Base-by-base conservation (phyloP, 805 yeast species). In the Soucietia sequanensis region DNA sequence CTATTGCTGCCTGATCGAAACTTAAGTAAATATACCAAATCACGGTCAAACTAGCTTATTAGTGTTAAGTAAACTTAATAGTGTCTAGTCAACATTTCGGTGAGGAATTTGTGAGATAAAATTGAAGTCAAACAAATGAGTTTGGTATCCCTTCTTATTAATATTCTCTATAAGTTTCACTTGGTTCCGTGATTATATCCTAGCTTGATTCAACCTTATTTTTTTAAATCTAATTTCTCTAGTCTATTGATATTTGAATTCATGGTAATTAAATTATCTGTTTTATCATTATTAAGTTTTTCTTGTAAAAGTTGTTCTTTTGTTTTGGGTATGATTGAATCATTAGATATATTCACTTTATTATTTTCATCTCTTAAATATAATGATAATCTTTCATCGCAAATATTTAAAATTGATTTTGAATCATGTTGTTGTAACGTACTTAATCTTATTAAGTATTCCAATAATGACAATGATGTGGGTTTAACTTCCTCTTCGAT, bases 351-450 rank as follows among this genome's bases (percentile, higher is more conserved):
- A 12, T 33, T 28, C 17, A 34, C 33, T 12, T 31, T 33, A 6
- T 34, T 17, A 14, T 59, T 60, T 38, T 81, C 86, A 44, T 84
- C 86, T 30, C 75, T 68, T 13, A 84, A 57, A 43, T 81, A 84
- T 2, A 80, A 47, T 3, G 79, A 58, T 8, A 84, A 58, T 22
- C 81, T 68, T 52, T 84, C 91, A 50, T 85, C 93, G n/a, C 72
- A 70, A 7, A 79, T 72, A 6, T 74, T 61, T 6, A 76, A 49
- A 3, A 82, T 56, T 1, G 80, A 65, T 17, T 53, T 60, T 41
- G 76, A 78, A 46, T 82, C 89, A 39, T 65, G 75, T 9, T 72
- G 62, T 50, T 84, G 89, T 11, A 84, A 57, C 0, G 81, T 76
- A 10, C 75, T 56, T 11, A 84, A 61, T 26, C 91, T 60, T 1